Evolutionary conservation across 2,329 filamentous ascomycete species (phyloP).

Genomic region (Fusarium sp.): DNA sequence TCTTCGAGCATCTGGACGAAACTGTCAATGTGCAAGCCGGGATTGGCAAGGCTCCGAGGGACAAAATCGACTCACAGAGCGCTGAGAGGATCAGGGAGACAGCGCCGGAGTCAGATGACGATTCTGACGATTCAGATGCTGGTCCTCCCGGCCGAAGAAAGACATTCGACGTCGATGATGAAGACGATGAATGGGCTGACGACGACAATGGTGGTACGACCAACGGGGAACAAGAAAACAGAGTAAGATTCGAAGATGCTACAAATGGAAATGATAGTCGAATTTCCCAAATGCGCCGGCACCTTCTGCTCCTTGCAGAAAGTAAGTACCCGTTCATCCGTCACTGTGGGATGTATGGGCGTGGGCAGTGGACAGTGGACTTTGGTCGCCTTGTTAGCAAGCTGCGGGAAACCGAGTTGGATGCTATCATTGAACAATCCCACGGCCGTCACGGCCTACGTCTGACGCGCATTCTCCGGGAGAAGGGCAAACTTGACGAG

Average conservation of each 20-base stretch:
- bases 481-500: constrained; percentile 94
- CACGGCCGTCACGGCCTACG: constrained; percentile 83
- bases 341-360: constrained; percentile 71
- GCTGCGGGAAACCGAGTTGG: constrained; percentile 82
- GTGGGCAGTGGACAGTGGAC: constrained; percentile 85
- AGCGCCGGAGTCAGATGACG: constrained; percentile 51
- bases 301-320: constrained; percentile 78
- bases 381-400: constrained; percentile 78
- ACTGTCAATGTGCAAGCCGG: constrained; percentile 66
- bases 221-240: constrained; percentile 55
- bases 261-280: constrained; percentile 58
- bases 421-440: constrained; percentile 81
- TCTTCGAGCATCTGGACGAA: constrained; percentile 67
- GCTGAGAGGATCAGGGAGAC: constrained; percentile 63
- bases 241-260: constrained; percentile 66
- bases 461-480: constrained; percentile 84
- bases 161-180: constrained; percentile 46
- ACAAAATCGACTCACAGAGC: constrained; percentile 60
- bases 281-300: constrained; percentile 74
- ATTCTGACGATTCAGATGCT: constrained; percentile 54
- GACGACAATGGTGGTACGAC: constrained; percentile 48
- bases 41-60: constrained; percentile 66
- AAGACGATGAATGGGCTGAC: constrained; percentile 51
- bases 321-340: constrained; percentile 77
- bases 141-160: constrained; percentile 39